Evolutionary conservation across 1,284 basidiomycete genomes (phyloP).

Genomic region (Puccinia hordei): DNA sequence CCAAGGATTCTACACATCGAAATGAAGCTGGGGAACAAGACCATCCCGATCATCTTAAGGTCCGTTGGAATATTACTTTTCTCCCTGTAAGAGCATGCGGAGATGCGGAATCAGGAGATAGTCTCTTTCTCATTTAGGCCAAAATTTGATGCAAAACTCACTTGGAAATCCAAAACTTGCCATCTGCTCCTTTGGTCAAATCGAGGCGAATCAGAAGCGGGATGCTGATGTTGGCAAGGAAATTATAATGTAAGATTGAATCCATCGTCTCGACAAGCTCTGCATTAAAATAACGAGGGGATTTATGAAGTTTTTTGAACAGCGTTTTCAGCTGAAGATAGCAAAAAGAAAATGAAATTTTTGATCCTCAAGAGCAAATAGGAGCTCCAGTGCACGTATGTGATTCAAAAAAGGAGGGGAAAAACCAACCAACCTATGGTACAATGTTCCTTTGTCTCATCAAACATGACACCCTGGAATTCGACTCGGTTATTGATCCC

Average conservation of each 20-base stretch:
- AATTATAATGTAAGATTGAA: constrained; percentile 23
- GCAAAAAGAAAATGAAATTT: no score
- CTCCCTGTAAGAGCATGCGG: neutral
- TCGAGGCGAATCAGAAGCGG: constrained; percentile 2
- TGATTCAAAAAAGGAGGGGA: no score
- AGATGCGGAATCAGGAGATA: no score
- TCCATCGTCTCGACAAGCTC: constrained; percentile 26
- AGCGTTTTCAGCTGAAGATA: neutral
- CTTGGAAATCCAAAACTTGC: constrained; percentile 20
- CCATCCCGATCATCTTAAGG: constrained; percentile 2
- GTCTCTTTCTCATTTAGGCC: no score
- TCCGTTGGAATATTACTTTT: constrained; percentile 11
- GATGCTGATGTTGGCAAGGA: constrained; percentile 16
- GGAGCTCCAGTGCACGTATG: neutral
- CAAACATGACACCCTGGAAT: constrained; percentile 10
- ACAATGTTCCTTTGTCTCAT: constrained; percentile 29
- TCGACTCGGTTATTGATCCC: constrained; percentile 18
- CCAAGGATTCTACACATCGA: neutral
- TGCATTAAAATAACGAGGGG: neutral
- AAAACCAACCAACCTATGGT: constrained; percentile 9
- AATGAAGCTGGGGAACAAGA: constrained; percentile 8
- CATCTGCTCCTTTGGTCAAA: constrained; percentile 4
- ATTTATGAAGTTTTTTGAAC: neutral
- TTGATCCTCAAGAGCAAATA: no score
- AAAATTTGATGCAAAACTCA: neutral